Percentiles rank a stretch among this genome's conserved stretches.
These are phyloP conservation scores for Solanum arcanum DNA, from an alignment of 257 asterid species.

Conservation along the genomic window DNA sequence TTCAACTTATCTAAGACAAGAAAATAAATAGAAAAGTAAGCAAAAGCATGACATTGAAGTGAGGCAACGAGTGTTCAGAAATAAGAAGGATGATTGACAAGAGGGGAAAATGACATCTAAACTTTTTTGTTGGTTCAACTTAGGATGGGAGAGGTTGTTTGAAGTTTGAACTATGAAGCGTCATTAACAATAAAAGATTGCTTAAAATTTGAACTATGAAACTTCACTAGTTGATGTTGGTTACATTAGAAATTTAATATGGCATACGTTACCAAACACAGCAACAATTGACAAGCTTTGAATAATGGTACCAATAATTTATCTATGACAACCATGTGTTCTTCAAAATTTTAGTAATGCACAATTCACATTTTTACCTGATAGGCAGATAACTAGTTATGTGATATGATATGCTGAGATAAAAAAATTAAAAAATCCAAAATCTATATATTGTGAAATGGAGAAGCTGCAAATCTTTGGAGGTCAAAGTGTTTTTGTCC, in stretches of 20 bases:
- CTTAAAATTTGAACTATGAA: background rate
- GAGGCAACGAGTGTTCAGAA: background rate
- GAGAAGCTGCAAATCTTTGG: background rate
- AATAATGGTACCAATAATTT: background rate
- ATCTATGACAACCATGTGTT: background rate
- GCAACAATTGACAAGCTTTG: background rate
- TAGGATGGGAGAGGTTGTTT: background rate
- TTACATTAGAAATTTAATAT: background rate
- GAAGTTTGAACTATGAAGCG: background rate
- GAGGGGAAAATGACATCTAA: background rate
- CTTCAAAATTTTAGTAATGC: background rate
- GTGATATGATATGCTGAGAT: background rate
- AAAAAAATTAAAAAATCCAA: background rate
- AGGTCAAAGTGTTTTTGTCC: background rate
- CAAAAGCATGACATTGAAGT: background rate
- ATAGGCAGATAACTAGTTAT: background rate
- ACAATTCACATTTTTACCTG: background rate
- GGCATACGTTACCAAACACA: background rate
- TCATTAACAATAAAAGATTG: background rate
- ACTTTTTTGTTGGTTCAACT: background rate
- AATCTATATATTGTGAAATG: background rate
- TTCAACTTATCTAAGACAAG: constrained; percentile 27
- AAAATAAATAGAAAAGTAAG: background rate
- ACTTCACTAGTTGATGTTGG: background rate
- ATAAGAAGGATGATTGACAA: background rate